phyloP scores from a whole-genome alignment of 1,139 yeast genomes.

The Oligophagozyma castellii region DNA sequence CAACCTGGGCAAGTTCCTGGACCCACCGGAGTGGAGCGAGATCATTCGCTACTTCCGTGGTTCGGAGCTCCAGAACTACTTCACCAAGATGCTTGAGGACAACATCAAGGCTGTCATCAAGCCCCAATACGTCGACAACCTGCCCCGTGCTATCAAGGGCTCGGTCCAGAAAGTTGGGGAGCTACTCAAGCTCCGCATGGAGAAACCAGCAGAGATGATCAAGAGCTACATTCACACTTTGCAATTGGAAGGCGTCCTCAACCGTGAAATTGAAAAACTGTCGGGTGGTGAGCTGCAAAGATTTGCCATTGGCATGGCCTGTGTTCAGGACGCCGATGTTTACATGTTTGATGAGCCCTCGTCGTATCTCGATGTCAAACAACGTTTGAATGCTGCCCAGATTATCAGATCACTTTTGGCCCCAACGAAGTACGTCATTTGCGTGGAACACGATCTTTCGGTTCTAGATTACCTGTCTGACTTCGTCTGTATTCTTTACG shows the following conservation, averaged over 20 bases:
- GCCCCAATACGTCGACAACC: slow-evolving; percentile 95
- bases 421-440: slow-evolving; percentile 72
- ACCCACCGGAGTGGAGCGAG: slow-evolving; percentile 97
- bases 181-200: slow-evolving; percentile 59
- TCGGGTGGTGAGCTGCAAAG: slow-evolving; percentile 99
- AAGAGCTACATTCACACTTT: slow-evolving; percentile 52
- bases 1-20: slow-evolving; percentile 81
- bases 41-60: slow-evolving; percentile 88
- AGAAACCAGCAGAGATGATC: slow-evolving; percentile 44
- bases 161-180: slow-evolving; percentile 81
- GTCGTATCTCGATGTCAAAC: slow-evolving; percentile 94
- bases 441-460: slow-evolving; percentile 97
- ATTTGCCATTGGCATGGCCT: slow-evolving; percentile 94
- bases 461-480: slow-evolving; percentile 94
- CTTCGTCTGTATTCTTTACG: slow-evolving; percentile 89
- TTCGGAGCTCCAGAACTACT: slow-evolving; percentile 89
- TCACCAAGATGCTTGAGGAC: slow-evolving; percentile 88
- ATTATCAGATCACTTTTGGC: slow-evolving; percentile 74
- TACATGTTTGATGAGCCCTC: slow-evolving; percentile 99
- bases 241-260: slow-evolving; percentile 60
- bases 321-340: slow-evolving; percentile 88
- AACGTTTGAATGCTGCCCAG: slow-evolving; percentile 94
- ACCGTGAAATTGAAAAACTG: slow-evolving; percentile 75
- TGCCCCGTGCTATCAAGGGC: slow-evolving; percentile 90
- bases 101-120: slow-evolving; percentile 87